A percentile compares a stretch with the other conserved stretches of the same genome.
phyloP scores from a whole-genome alignment of 75 land plant genomes.

The Pinus tabuliformis region DNA sequence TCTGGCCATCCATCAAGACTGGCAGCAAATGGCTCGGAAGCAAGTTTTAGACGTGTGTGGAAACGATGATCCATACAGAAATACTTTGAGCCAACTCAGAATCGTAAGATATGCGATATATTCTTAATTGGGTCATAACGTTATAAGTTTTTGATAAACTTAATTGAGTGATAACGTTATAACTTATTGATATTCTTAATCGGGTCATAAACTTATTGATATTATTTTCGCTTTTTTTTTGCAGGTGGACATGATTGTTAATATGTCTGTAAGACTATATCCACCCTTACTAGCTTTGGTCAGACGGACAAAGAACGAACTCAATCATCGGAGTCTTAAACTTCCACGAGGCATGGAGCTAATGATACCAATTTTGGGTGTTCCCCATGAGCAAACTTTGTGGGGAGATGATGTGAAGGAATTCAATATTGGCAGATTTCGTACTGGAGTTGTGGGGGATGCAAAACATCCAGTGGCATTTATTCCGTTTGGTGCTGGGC shows the following conservation, averaged over 20 bases:
- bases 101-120: too few species aligned
- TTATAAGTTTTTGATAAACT: too few species aligned
- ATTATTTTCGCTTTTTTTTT: background rate
- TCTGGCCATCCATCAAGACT: conserved; percentile 23
- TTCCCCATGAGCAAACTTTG: conserved; percentile 18
- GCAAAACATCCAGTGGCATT: conserved; percentile 18
- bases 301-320: conserved; percentile 10
- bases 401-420: conserved; percentile 34
- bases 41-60: too few species aligned
- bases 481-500: conserved; percentile 78
- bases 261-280: conserved; percentile 40
- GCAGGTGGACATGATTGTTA: conserved; percentile 33
- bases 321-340: conserved; percentile 7
- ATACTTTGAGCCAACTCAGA: too few species aligned
- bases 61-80: too few species aligned
- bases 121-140: too few species aligned
- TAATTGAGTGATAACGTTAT: too few species aligned
- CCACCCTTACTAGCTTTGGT: conserved; percentile 36
- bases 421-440: conserved; percentile 29
- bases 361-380: conserved; percentile 14
- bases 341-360: conserved; percentile 3
- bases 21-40: too few species aligned
- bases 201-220: too few species aligned
- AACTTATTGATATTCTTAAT: too few species aligned
- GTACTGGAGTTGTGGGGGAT: background rate